phyloP scores from a whole-genome alignment of 495 filamentous ascomycete genomes.

The Tricharina praecox region DNA sequence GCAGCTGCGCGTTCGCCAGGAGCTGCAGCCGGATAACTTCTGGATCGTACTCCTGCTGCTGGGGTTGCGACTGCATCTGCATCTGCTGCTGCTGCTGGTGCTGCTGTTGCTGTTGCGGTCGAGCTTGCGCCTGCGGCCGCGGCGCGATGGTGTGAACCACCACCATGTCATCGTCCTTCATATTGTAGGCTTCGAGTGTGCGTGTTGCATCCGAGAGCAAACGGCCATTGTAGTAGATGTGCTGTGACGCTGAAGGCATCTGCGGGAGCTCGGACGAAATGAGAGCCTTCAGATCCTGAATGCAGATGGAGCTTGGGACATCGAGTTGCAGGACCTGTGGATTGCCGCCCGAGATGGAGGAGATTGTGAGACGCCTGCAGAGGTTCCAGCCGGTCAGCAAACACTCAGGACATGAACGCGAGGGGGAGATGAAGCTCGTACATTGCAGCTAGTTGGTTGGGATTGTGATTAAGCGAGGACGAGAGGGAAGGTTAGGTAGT shows the following conservation, averaged over 20 bases:
- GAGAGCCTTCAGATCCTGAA: constrained; percentile 71
- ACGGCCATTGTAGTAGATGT: constrained; percentile 78
- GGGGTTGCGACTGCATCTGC: constrained; percentile 26
- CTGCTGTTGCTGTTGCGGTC: constrained; percentile 27
- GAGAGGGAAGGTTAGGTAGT: background rate
- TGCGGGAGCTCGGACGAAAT: constrained; percentile 41
- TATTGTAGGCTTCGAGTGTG: constrained; percentile 64
- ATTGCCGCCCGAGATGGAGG: constrained; percentile 43
- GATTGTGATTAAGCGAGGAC: too few species aligned
- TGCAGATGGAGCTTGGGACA: constrained; percentile 64
- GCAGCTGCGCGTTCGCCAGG: constrained; percentile 56
- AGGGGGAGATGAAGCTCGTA: background rate
- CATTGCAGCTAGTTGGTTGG: background rate
- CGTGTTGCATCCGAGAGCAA: constrained; percentile 58
- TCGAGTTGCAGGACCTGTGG: constrained; percentile 52
- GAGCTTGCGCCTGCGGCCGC: constrained; percentile 12
- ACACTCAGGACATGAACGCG: background rate
- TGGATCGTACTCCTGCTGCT: constrained; percentile 42
- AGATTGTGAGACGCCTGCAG: constrained; percentile 67
- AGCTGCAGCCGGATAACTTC: constrained; percentile 70
- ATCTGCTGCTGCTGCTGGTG: constrained; percentile 26
- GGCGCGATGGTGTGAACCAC: constrained; percentile 55
- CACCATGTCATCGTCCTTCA: constrained; percentile 84
- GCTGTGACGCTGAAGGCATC: constrained; percentile 41
- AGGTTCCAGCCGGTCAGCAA: too few species aligned